Evolutionary conservation across 192 early-diverging fungal species (phyloP), one percentile per base, ranked within the genome.

Genomic region (Funneliformis mosseae): DNA sequence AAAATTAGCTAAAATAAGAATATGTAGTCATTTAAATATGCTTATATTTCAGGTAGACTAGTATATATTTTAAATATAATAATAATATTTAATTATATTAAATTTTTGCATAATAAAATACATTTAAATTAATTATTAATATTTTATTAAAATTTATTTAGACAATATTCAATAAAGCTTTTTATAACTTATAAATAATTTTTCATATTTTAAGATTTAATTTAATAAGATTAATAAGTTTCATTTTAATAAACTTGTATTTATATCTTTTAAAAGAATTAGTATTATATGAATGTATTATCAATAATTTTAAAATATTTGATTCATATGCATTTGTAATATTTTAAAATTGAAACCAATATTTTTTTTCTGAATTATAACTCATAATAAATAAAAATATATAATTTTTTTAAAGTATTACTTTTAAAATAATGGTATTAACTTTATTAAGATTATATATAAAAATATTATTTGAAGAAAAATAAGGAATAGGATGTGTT

Each of bases 121-220:
- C 18, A 43, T 25, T 27, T 48, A 23, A 41, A 69, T 3, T 18
- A 41, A 69, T 16, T 43, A n/a, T n/a, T n/a, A n/a, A n/a, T n/a
- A n/a, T n/a, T n/a, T n/a, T n/a, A n/a, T n/a, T n/a, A n/a, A n/a
- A n/a, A n/a, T n/a, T n/a, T n/a, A n/a, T n/a, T n/a, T n/a, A n/a
- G n/a, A n/a, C n/a, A n/a, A n/a, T n/a, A n/a, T n/a, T n/a, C 23
- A 21, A 72, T 46, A 42, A 76, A 59, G 28, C 8, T 60, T 8
- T 61, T 45, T n/a, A 61, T 38, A 23, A 28, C 74, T 41, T 75
- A 1, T 12, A 76, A 11, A 50, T 76, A 76, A 28, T 59, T 33
- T 42, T 76, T 42, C 11, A 23, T 76, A 18, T 59, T 61, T 75
- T 55, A 45, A 72, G 43, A 46, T 72, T n/a, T 14, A 72, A 46